Conservation (phyloP, 148 eudicot species). For the Polygonum aviculare region DNA sequence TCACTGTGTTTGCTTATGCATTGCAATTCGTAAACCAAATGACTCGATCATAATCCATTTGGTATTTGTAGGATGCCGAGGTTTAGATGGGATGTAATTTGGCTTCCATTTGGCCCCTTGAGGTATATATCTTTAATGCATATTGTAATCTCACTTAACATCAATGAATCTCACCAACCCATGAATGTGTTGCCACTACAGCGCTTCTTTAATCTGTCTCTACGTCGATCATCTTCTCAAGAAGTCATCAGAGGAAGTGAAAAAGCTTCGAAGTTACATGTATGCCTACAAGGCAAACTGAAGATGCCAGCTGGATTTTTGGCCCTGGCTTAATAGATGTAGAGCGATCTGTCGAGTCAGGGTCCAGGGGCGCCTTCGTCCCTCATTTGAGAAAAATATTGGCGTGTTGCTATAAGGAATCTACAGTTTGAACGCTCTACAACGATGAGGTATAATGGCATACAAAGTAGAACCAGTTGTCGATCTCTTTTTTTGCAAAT, state of each 20-base stretch:
- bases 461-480: neutral
- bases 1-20: neutral
- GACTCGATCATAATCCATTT: neutral
- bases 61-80: conserved; percentile 55
- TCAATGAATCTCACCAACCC: neutral
- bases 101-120: conserved; percentile 87
- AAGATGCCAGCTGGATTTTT: neutral
- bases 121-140: conserved; percentile 28
- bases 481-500: neutral
- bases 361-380: neutral
- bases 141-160: neutral
- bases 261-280: conserved; percentile 86
- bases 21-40: neutral
- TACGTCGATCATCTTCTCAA: conserved; percentile 71
- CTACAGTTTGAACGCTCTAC: neutral
- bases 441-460: neutral
- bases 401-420: neutral
- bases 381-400: neutral
- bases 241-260: conserved; percentile 77
- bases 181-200: conserved; percentile 17
- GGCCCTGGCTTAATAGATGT: neutral
- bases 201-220: conserved; percentile 64
- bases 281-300: conserved; percentile 71
- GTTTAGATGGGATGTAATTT: conserved; percentile 86
- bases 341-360: neutral